Base-by-base conservation (phyloP, 805 yeast species). In the Clavispora carvajalis region DNA sequence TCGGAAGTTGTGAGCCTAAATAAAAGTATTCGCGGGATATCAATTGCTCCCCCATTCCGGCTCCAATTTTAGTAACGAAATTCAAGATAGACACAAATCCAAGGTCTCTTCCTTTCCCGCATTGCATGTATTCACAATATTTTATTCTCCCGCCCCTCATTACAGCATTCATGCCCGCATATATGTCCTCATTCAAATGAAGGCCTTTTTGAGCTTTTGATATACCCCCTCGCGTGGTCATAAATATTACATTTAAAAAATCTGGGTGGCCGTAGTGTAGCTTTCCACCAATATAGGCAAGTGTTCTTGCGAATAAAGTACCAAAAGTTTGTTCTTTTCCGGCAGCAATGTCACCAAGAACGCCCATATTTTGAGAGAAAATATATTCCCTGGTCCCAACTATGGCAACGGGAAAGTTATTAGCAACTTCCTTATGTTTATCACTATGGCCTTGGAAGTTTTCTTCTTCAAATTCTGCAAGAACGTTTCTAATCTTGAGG, bases 21-120 rank as follows among this genome's bases (percentile, higher is more conserved):
- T 84, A 83, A 64, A 80, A 85, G 60, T 85, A 85, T 61, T 85
- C 95, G 67, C 95, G 75, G 21, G 90, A 83, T 45, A 85, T 68
- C 81, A 85, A 82, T 62, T 85, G 95, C 65, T 85, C 95, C 62
- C 93, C 93, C 95, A 85, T 85, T 66, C 95, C 95, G 51, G 93
- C 90, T 65, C 95, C 95, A 74, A 85, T 84, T 66, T 85, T 85
- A 31, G 90, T 84, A 17, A 89, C 84, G 74, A 85, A 85, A 65
- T 85, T 85, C 73, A 84, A 72, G 66, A 85, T 84, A 5, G 93
- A 83, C 44, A 89, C 89, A 63, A 85, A 85, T 59, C 95, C 95
- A 55, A 85, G 73, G 74, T 85, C 95, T 73, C 95, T 74, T 60
- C 95, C 95, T 65, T 85, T 85, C 67, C 95, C 95, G 77, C 95